Conservation (phyloP, 371 early-diverging fungal genomes). For the Paraphysoderma sedebokerense region DNA sequence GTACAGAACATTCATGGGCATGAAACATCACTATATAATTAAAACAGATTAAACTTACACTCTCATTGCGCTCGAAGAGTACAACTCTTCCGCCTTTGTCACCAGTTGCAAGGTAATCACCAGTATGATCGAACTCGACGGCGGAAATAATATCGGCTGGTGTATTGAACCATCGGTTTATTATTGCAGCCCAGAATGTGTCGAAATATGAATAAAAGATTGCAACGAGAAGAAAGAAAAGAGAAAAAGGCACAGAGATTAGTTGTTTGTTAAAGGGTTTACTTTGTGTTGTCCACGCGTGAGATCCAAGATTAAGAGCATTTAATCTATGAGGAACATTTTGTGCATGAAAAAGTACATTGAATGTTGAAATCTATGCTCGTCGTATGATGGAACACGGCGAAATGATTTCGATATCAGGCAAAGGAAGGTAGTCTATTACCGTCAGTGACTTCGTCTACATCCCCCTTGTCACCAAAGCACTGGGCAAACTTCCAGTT, state of each 20-base stretch:
- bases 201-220: background rate
- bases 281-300: background rate
- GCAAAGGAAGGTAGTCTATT: constrained; percentile 16
- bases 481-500: constrained; percentile 95
- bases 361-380: background rate
- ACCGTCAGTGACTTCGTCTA: constrained; percentile 96
- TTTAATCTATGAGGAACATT: background rate
- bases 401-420: constrained; percentile 3
- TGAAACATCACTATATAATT: background rate
- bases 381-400: constrained; percentile 6
- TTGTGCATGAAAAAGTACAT: constrained; percentile 4
- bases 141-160: constrained; percentile 97
- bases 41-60: constrained; percentile 37
- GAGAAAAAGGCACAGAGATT: background rate
- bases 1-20: background rate
- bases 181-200: no score
- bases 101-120: constrained; percentile 92
- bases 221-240: background rate
- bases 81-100: constrained; percentile 96
- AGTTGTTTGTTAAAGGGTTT: background rate
- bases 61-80: constrained; percentile 87
- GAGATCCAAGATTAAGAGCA: background rate
- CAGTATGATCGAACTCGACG: constrained; percentile 93
- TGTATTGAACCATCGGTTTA: no score
- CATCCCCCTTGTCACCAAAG: constrained; percentile 97